A percentile compares a stretch with the other conserved stretches of the same genome.
These are phyloP conservation scores for Veloboletus limbatus DNA, from an alignment of 1,284 basidiomycete species.

Conservation along the genomic window DNA sequence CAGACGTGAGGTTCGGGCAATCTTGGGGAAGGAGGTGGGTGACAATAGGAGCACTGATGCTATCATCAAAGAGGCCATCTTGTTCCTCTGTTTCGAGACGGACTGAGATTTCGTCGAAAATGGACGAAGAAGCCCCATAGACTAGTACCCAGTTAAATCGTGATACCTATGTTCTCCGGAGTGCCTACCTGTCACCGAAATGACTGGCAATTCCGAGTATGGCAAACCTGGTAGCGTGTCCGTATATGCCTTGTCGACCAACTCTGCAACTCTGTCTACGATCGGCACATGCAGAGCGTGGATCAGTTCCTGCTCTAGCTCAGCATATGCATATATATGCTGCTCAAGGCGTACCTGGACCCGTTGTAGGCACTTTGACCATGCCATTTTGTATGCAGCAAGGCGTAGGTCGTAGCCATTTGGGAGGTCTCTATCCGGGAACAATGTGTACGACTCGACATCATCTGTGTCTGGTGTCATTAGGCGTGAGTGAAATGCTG, in stretches of 20 bases:
- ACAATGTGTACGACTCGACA: conserved; percentile 18
- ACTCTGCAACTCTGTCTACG: conserved; percentile 39
- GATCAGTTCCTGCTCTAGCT: conserved; percentile 40
- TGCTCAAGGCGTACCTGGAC: conserved; percentile 40
- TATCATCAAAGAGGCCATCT: conserved; percentile 31
- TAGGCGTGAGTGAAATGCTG: neutral
- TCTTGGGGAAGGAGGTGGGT: conserved; percentile 57
- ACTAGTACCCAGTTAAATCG: conserved; percentile 23
- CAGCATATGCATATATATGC: neutral
- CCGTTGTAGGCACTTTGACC: conserved; percentile 47
- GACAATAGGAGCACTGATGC: conserved; percentile 30
- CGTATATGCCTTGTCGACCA: conserved; percentile 41
- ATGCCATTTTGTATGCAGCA: conserved; percentile 46
- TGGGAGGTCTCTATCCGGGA: conserved; percentile 38
- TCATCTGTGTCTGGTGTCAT: conserved; percentile 15
- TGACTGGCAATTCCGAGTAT: conserved; percentile 51
- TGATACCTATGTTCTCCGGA: neutral
- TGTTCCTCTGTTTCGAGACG: conserved; percentile 33
- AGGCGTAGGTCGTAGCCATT: conserved; percentile 44
- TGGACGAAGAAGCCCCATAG: conserved; percentile 34
- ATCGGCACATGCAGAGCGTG: conserved; percentile 44
- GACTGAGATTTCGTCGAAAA: conserved; percentile 45
- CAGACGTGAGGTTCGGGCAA: conserved; percentile 48
- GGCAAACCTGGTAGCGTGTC: conserved; percentile 46
- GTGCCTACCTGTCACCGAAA: conserved; percentile 52